Base-by-base conservation (phyloP, 192 early-diverging fungal genomes). In the Kappamyces sp. region DNA sequence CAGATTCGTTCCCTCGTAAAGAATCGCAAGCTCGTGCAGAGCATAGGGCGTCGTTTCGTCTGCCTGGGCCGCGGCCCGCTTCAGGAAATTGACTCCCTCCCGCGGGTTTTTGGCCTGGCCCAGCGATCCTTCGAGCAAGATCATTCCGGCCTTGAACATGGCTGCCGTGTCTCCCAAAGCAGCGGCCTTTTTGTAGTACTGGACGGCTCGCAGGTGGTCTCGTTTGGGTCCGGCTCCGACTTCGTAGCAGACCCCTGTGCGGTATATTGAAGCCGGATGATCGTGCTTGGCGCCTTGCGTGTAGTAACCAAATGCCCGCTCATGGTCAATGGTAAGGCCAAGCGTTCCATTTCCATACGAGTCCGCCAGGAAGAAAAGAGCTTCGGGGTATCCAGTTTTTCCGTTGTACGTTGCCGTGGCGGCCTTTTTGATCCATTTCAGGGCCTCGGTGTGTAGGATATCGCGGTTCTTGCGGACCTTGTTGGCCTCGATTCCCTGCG, bases 101-200 rank as follows among this genome's bases (percentile, higher is more conserved):
- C 90, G 76, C 9, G 94, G 90, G 63, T 92, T 87, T 42, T 76
- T 65, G 5, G 74, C 62, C 55, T 90, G 85, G 5, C 85, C 83
- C 51, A 97, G 69, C 61, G 84, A 62, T 7, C 94, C 94, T 64
- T 91, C 87, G 65, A 97, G 69, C 46, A 97, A 67, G 10, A 97
- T 87, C 80, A 93, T 86, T 15, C 92, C 97, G 13, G 97, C 76
- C 72, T 97, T 98, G 82, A 91, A 94, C 97, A 99, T 98, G 32
- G 90, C 92, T 0, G 92, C 86, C 8, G 92, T 88, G 51, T 97
- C 93, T 47, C 90, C 87, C 49, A 93, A 68, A 7, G 86, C 84
- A 0, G 93, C 94, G 0, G 93, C 88, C 73, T 97, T 95, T 57
- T 90, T 78, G 69, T 92, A 98, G 62, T 90, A 97, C 68, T 94